Evolutionary conservation across 179 eudicot genomes (phyloP), one percentile per base, ranked within the genome.

Genomic region (Gypsophila paniculata): DNA sequence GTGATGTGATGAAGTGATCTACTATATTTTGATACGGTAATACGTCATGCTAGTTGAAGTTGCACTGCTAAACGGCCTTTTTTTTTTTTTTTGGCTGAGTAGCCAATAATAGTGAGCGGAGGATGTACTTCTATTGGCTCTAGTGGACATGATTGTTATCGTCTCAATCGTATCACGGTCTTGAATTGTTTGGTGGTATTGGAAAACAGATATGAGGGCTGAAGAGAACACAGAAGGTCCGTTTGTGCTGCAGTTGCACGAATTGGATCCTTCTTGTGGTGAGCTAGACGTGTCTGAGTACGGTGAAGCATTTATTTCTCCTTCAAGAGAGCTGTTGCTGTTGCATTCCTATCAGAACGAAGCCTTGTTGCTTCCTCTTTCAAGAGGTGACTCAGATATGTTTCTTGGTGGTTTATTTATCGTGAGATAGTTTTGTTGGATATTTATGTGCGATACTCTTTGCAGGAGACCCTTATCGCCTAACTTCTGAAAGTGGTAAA

Each of bases 261-360:
- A 86, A 77, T 91, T 90, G 96, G 87, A 82, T 49, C 71, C 87
- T 44, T 81, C 89, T 36, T 78, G 62, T 68, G 61, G 83, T 59
- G 78, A 74, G 67, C 70, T 80, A 26, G 78, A 85, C 69, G 72
- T 84, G 38, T 85, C 89, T 18, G 85, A 86, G 75, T 94, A 85
- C 76, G 74, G 77, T 18, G 96, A 94, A 85, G 97, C 90, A 69
- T 94, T 89, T 78, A 77, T 94, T 53, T 91, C 99, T 71, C 99
- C 99, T 2, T 82, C 94, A 4, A 85, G 90, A 82, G 87, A 87
- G 78, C 76, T 85, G 25, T 55, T 94, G 77, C 51, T 91, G 73
- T 79, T 94, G 80, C 94, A 77, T 76, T 91, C 97, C 7, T 71
- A 84, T 75, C 79, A 85, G 13, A 71, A 69, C 44, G 96, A 91